Conservation (phyloP, 1,139 yeast species). For the Blastobotrys arbuscula region DNA sequence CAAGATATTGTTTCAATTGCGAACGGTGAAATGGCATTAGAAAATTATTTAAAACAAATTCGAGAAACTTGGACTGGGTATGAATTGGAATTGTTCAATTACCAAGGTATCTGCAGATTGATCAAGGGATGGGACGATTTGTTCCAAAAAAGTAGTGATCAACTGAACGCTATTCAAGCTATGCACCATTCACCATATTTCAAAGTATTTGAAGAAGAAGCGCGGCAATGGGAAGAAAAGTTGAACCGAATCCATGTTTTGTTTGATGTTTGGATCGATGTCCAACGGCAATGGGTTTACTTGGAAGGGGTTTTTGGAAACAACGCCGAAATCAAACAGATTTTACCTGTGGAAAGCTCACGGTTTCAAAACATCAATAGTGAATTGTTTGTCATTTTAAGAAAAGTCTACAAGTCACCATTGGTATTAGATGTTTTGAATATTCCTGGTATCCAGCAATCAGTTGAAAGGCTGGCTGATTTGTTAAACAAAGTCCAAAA, state of each 20-base stretch:
- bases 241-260: conserved; percentile 48
- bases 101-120: conserved; percentile 48
- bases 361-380: conserved; percentile 61
- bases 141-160: conserved; percentile 55
- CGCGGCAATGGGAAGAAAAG: conserved; percentile 50
- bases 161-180: conserved; percentile 56
- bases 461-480: conserved; percentile 50
- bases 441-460: conserved; percentile 45
- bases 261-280: conserved; percentile 73
- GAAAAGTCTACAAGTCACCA: conserved; percentile 46
- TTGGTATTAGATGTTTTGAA: conserved; percentile 54
- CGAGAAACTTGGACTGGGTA: conserved; percentile 36
- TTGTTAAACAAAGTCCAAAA: conserved; percentile 54
- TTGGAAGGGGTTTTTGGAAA: conserved; percentile 68
- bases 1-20: conserved; percentile 57
- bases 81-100: conserved; percentile 52
- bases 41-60: conserved; percentile 48
- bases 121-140: conserved; percentile 66
- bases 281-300: conserved; percentile 86
- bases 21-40: conserved; percentile 64
- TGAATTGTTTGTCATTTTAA: conserved; percentile 52
- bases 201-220: conserved; percentile 55
- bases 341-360: conserved; percentile 66
- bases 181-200: conserved; percentile 70
- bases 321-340: conserved; percentile 51